These are phyloP conservation scores for Beta vulgaris DNA, from an alignment of 148 eudicot species.

Conservation along the genomic window DNA sequence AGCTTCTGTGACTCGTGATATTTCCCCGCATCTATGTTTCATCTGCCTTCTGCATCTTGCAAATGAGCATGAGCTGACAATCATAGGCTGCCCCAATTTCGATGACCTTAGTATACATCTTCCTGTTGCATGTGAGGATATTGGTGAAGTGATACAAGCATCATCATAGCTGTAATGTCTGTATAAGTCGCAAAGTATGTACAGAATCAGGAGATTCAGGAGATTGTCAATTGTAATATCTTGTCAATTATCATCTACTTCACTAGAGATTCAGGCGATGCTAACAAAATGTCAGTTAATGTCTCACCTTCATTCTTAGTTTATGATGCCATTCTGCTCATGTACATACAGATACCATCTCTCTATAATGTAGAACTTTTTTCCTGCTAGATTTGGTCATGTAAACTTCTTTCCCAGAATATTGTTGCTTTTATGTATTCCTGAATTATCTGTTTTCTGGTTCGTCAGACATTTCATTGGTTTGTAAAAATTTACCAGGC, in stretches of 20 bases:
- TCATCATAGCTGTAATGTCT: neutral
- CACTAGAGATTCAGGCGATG: neutral
- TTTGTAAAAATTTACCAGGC: neutral
- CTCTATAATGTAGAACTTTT: neutral
- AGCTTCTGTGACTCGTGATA: slow-evolving; percentile 21
- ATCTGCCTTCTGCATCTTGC: slow-evolving; percentile 42
- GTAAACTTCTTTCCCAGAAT: no score
- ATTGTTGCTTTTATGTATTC: no score
- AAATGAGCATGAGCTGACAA: slow-evolving; percentile 36
- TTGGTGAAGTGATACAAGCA: slow-evolving; percentile 8
- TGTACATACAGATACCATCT: neutral
- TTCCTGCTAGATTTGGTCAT: neutral
- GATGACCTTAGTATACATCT: slow-evolving; percentile 32
- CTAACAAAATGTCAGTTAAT: neutral
- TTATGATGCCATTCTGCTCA: neutral
- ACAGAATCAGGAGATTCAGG: neutral
- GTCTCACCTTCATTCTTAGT: neutral
- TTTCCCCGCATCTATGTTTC: slow-evolving; percentile 39
- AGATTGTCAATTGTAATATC: neutral
- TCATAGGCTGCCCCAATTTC: slow-evolving; percentile 23
- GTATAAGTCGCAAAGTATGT: neutral
- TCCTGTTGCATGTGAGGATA: slow-evolving; percentile 1
- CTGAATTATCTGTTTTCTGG: neutral
- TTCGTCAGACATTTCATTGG: neutral
- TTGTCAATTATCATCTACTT: neutral